Base-by-base conservation (phyloP, 805 yeast species). In the Wickerhamiella parazyma region DNA sequence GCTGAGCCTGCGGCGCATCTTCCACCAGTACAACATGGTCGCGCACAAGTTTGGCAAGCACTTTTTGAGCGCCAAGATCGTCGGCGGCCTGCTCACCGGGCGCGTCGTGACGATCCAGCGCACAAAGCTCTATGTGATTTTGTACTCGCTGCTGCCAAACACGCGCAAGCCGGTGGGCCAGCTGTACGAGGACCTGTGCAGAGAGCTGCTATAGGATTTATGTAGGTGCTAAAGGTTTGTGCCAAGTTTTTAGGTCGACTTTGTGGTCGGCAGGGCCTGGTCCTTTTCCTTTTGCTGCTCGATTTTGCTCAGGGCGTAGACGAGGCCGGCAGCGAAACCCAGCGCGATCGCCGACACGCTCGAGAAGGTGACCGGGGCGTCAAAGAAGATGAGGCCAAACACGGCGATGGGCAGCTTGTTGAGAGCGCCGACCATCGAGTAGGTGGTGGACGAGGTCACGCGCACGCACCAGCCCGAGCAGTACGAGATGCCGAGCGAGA, bases 381-480 rank as follows among this genome's bases (percentile, higher is more conserved):
- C 95, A 59, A 91, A 91, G 75, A 91, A 89, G 53, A 91, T 60
- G 63, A 91, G 75, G 34, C 99, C 99, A 33, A 94, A 79, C 47
- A 91, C 72, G 12, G 98, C 98, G 59, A 91, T 85, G 60, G 98
- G 98, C 57, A 91, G 77, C 69, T 91, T 91, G 76, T 91, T 91
- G 65, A 91, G 75, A 44, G 98, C 98, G 64, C 98, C 98, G 47
- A 91, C 97, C 98, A 91, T 91, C 44, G 95, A 85, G 70, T 91
- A 91, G 45, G 98, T 91, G 45, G 98, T 91, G 21, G 97, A 87
- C 18, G 96, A 85, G 36, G 98, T 91, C 51, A 91, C 97, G 70
- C 98, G 84, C 52, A 91, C 94, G 75, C 98, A 91, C 98, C 98
- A 91, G 49, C 96, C 98, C 10, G 97, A 86, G 66, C 95, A 85